Evolutionary conservation across 371 early-diverging fungal species (phyloP).

Genomic region (Syncephalastrum contaminatum): DNA sequence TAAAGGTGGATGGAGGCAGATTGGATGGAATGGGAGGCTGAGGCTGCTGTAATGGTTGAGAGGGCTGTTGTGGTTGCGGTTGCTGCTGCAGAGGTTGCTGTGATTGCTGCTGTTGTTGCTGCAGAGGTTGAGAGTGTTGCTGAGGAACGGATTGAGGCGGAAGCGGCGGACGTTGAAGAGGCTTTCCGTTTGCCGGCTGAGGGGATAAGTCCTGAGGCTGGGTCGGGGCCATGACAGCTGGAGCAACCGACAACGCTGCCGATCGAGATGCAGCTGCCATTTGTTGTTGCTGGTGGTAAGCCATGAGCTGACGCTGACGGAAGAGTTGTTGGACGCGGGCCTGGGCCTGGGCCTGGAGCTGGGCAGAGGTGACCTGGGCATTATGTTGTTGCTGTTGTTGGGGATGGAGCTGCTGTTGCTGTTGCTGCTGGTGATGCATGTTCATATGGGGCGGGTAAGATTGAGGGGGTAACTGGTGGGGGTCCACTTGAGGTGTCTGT

Average conservation of each 20-base stretch:
- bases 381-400: constrained; percentile 1
- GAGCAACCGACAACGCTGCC: neutral
- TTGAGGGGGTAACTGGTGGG: neutral
- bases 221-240: constrained; percentile 1
- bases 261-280: neutral
- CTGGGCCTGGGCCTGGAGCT: constrained; percentile 3
- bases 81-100: constrained; percentile 8
- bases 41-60: neutral
- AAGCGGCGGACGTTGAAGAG: neutral
- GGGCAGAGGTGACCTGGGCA: constrained; percentile 3
- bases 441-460: constrained; percentile 3
- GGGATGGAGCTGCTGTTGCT: constrained; percentile 12
- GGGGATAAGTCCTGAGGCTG: constrained; percentile 1
- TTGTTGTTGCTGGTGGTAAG: constrained; percentile 1
- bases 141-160: too few species aligned
- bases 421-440: constrained; percentile 10
- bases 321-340: constrained; percentile 2
- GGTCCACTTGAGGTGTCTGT: constrained; percentile 3
- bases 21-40: neutral
- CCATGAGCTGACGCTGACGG: neutral
- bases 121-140: neutral
- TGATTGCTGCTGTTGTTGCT: constrained; percentile 4
- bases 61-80: constrained; percentile 12
- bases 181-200: constrained; percentile 4
- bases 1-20: neutral